Conservation (phyloP, 2,329 filamentous ascomycete genomes). For the Beauveria asiatica region DNA sequence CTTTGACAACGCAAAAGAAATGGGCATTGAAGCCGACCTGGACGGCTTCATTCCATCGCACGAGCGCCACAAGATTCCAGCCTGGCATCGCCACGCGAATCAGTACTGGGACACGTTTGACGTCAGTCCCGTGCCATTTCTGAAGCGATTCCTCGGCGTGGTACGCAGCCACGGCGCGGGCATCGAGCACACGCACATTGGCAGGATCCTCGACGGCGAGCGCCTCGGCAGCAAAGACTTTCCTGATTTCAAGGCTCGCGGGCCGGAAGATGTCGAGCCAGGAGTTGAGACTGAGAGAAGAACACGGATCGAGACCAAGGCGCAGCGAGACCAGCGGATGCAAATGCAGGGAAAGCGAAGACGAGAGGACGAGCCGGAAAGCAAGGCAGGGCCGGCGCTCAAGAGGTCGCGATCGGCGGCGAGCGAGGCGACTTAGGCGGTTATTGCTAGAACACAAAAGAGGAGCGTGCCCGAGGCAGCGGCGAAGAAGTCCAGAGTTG, state of each 20-base stretch:
- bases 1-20: slow-evolving; percentile 16
- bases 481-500: no score
- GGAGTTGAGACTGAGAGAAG: not conserved
- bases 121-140: slow-evolving; percentile 28
- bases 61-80: not conserved
- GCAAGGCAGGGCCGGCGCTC: not conserved
- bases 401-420: not conserved
- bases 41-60: slow-evolving; percentile 26
- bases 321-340: not conserved
- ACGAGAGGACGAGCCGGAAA: not conserved
- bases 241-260: not conserved
- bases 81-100: not conserved
- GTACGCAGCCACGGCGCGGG: slow-evolving; percentile 28
- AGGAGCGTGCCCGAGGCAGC: no score
- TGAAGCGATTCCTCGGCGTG: slow-evolving; percentile 26
- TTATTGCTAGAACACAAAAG: no score
- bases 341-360: no score
- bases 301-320: not conserved
- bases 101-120: slow-evolving; percentile 14
- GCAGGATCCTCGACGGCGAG: slow-evolving; percentile 27
- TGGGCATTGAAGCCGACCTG: slow-evolving; percentile 11
- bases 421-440: no score
- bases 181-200: slow-evolving; percentile 35
- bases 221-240: slow-evolving; percentile 18
- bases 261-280: not conserved